Evolutionary conservation across 2,329 filamentous ascomycete genomes (phyloP).

Genomic region (Karstenula rhodostoma): DNA sequence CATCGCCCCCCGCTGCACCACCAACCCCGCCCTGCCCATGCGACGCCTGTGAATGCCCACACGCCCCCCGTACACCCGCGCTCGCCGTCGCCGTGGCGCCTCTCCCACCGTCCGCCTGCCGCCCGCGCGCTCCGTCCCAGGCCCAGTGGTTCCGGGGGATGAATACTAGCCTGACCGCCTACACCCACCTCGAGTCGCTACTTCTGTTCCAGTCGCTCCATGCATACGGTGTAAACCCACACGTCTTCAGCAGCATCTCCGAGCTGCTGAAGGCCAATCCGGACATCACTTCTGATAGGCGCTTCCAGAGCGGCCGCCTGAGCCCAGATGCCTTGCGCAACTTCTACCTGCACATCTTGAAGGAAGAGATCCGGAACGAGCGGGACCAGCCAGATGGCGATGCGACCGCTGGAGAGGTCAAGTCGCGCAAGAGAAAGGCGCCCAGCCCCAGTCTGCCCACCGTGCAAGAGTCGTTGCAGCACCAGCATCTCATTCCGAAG

Average conservation of each 20-base stretch:
- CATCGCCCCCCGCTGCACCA: slow-evolving; percentile 25
- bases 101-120: slow-evolving; percentile 36
- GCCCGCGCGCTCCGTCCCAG: slow-evolving; percentile 39
- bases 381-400: slow-evolving; percentile 57
- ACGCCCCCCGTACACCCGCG: slow-evolving; percentile 31
- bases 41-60: slow-evolving; percentile 32
- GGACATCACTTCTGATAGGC: slow-evolving; percentile 72
- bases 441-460: slow-evolving; percentile 70
- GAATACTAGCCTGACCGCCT: slow-evolving; percentile 68
- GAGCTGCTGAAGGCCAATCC: slow-evolving; percentile 76
- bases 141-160: slow-evolving; percentile 54
- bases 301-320: slow-evolving; percentile 77
- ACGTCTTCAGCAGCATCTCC: slow-evolving; percentile 76
- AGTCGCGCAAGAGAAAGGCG: slow-evolving; percentile 76
- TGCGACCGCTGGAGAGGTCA: slow-evolving; percentile 35
- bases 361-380: slow-evolving; percentile 72
- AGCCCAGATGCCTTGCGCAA: slow-evolving; percentile 79
- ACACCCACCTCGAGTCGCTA: slow-evolving; percentile 86
- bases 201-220: slow-evolving; percentile 83
- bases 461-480: slow-evolving; percentile 71
- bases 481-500: slow-evolving; percentile 72
- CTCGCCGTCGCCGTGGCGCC: slow-evolving; percentile 48
- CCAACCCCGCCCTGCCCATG: slow-evolving; percentile 17
- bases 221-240: slow-evolving; percentile 69
- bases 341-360: slow-evolving; percentile 78